phyloP scores from a whole-genome alignment of 345 rosid species.

The Abelmoschus esculentus region DNA sequence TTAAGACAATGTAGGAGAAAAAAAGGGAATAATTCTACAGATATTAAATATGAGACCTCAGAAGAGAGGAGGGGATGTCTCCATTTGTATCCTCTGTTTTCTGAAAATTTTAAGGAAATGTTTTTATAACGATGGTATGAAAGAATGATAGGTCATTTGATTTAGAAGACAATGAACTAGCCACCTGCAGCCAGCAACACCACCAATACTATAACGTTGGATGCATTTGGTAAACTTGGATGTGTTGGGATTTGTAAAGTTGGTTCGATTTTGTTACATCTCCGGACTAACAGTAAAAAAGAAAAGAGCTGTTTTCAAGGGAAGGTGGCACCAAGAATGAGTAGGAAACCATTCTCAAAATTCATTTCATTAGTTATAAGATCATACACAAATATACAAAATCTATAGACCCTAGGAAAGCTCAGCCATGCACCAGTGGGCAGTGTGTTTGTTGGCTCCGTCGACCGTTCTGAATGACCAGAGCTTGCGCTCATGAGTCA shows the following conservation, averaged over 20 bases:
- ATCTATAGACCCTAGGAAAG: neutral
- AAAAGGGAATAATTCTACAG: too few relatives aligned
- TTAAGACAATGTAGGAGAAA: too few relatives aligned
- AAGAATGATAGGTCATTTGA: too few relatives aligned
- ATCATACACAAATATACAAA: neutral
- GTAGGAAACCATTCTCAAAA: neutral
- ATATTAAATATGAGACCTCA: too few relatives aligned
- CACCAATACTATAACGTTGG: too few relatives aligned
- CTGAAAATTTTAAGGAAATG: too few relatives aligned
- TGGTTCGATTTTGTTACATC: neutral
- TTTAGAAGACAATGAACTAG: too few relatives aligned
- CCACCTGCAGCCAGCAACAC: too few relatives aligned
- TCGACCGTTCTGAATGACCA: neutral
- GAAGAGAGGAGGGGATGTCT: too few relatives aligned
- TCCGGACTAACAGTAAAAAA: neutral
- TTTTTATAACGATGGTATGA: too few relatives aligned
- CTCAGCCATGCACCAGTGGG: neutral
- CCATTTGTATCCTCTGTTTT: too few relatives aligned
- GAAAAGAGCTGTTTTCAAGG: neutral
- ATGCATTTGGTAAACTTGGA: neutral
- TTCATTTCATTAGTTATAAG: neutral
- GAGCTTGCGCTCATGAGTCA: neutral
- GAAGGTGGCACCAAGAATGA: neutral
- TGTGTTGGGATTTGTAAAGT: too few relatives aligned
- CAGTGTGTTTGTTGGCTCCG: neutral